Base-by-base conservation (phyloP, 2,329 filamentous ascomycete species). In the Cercospora canescens region DNA sequence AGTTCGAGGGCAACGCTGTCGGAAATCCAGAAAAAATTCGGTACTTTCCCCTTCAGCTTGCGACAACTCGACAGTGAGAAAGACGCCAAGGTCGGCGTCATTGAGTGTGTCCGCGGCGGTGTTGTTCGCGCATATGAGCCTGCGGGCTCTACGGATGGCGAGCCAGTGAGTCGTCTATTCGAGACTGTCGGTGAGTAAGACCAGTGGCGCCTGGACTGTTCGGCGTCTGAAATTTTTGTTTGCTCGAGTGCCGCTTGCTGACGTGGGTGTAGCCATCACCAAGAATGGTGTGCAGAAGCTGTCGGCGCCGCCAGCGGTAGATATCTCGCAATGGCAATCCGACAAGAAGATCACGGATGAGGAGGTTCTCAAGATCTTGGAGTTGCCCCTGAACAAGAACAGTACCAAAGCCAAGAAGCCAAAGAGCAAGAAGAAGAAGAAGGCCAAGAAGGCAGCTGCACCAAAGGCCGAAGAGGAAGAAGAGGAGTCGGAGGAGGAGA, bases 271-370 rank as follows among this genome's bases (percentile, higher is more conserved):
- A 97, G 95, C 93, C 67, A 93, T 99, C 80, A 97, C 93, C 76
- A 99, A 99, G 88, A 97, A 98, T 79, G 95, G 95, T 72, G 85
- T 99, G 76, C 93, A 91, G 77, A 92, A 92, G 82, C 84, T 99
- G 65, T 89, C 92, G 74, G 89, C 87, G 28, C 90, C 95, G 35
- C 88, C 91, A 68, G 79, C 89, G 24, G 85, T 91, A 70, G 93
- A 98, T 77, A 79, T 95, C 68, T 87, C 86, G 78, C 93, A 94
- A 84, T 88, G 90, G 85, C 91, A 97, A 87, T 90, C 92, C 35
- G 94, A 98, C 81, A 98, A 98, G 88, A 97, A 97, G 87, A 97
- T 99, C 76, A 90, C 89, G 72, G 94, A 98, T 71, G 93, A 96
- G 83, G 94, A 98, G 83, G 86, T 99, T 72, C 88, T 98, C 74